phyloP scores from a whole-genome alignment of 108 stramenopile genomes.

The Skeletonema grethae region DNA sequence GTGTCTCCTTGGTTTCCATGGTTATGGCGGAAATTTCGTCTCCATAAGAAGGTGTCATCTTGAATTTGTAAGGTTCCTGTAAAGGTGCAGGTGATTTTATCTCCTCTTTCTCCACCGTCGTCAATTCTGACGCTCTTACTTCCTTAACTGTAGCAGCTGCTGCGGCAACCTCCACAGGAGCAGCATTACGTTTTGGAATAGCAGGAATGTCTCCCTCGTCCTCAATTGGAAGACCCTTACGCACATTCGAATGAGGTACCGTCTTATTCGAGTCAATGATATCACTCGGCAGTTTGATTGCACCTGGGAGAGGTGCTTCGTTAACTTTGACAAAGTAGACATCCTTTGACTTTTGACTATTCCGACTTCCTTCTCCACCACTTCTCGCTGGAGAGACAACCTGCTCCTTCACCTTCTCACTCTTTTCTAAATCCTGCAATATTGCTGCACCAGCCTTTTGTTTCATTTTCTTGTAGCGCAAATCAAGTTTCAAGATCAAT shows the following conservation, averaged over 20 bases:
- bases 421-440: constrained; percentile 5
- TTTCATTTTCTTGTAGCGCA: constrained; percentile 37
- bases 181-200: constrained; percentile 1
- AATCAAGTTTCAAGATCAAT: constrained; percentile 46
- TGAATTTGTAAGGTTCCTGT: constrained; percentile 8
- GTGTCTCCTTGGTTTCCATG: constrained; percentile 48
- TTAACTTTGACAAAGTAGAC: constrained; percentile 2
- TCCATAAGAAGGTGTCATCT: constrained; percentile 20
- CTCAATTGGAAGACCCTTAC: neutral
- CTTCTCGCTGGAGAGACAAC: too few species aligned
- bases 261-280: constrained; percentile 17
- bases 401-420: neutral
- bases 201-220: constrained; percentile 4
- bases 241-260: constrained; percentile 6
- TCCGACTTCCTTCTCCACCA: constrained; percentile 8
- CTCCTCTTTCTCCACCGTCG: neutral
- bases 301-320: neutral
- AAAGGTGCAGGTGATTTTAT: neutral
- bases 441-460: neutral
- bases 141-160: neutral
- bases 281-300: neutral
- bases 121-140: neutral
- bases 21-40: constrained; percentile 49
- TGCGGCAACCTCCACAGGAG: neutral
- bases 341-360: constrained; percentile 15